phyloP scores from a whole-genome alignment of 192 early-diverging fungal genomes.

The Rhizophagus prolifer region DNA sequence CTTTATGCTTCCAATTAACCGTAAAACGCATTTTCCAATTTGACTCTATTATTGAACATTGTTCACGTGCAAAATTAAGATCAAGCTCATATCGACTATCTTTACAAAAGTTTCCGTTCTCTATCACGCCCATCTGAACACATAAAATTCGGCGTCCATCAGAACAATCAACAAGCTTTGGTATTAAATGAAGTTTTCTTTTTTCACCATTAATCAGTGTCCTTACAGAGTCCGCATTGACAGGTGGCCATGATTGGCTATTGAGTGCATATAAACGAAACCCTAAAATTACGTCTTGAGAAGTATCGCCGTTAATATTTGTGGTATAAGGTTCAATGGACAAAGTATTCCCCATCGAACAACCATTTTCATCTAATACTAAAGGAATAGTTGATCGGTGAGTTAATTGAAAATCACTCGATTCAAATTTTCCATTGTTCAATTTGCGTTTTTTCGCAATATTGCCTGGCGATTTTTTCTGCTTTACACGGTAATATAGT shows the following conservation, averaged over 20 bases:
- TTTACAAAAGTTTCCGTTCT: constrained; percentile 10
- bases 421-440: not conserved
- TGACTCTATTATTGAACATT: constrained; percentile 7
- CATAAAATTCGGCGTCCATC: constrained; percentile 8
- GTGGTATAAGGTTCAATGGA: not conserved
- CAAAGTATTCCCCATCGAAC: not conserved
- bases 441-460: constrained; percentile 1
- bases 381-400: not conserved
- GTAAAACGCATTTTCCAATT: constrained; percentile 11
- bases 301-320: not conserved
- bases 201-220: not conserved
- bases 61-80: not conserved
- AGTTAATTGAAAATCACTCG: constrained; percentile 6
- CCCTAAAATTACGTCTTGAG: constrained; percentile 5
- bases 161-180: not conserved
- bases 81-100: constrained; percentile 15
- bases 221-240: not conserved
- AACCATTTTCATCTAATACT: not conserved
- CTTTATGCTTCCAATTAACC: constrained; percentile 16
- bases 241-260: constrained; percentile 5
- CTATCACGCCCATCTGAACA: constrained; percentile 4
- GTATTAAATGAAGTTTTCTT: not conserved
- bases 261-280: constrained; percentile 16
- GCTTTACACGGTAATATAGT: not conserved
- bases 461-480: not conserved